Conservation (phyloP, 208 protist genomes). For the Paratrypanosoma confusum region DNA sequence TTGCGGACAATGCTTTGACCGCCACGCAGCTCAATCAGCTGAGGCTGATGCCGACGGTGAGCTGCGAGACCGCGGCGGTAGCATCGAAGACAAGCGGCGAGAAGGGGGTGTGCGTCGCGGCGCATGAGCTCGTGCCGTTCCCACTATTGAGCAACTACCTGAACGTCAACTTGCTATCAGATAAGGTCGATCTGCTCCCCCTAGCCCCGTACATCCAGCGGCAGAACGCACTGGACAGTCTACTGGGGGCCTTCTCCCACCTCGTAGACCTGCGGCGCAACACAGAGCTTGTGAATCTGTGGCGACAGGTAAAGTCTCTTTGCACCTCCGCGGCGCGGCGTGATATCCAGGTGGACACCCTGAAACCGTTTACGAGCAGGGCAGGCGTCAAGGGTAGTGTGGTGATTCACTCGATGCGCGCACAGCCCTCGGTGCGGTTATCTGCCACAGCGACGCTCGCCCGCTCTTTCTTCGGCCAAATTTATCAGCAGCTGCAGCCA, state of each 20-base stretch:
- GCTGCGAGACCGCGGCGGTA: not conserved
- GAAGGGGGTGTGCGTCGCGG: slow-evolving; percentile 12
- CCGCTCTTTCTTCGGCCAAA: slow-evolving; percentile 78
- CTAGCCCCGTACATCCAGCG: slow-evolving; percentile 58
- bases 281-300: slow-evolving; percentile 75
- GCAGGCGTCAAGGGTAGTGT: slow-evolving; percentile 54
- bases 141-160: slow-evolving; percentile 38
- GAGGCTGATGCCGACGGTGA: not conserved
- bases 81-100: not conserved
- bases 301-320: slow-evolving; percentile 63
- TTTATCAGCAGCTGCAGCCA: slow-evolving; percentile 74
- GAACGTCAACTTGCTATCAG: slow-evolving; percentile 33
- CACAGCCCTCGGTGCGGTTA: slow-evolving; percentile 36
- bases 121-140: slow-evolving; percentile 62
- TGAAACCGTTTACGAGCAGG: slow-evolving; percentile 67
- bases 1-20: slow-evolving; percentile 30
- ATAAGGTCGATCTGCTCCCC: slow-evolving; percentile 32
- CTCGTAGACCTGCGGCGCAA: slow-evolving; percentile 65
- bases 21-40: slow-evolving; percentile 4
- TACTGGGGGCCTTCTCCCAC: slow-evolving; percentile 55
- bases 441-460: slow-evolving; percentile 58
- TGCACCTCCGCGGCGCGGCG: slow-evolving; percentile 57
- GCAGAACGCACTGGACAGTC: slow-evolving; percentile 57
- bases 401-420: slow-evolving; percentile 81
- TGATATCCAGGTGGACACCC: slow-evolving; percentile 66